Evolutionary conservation across 805 yeast genomes (phyloP).

Genomic region (Suhomyces tanzawaensis): DNA sequence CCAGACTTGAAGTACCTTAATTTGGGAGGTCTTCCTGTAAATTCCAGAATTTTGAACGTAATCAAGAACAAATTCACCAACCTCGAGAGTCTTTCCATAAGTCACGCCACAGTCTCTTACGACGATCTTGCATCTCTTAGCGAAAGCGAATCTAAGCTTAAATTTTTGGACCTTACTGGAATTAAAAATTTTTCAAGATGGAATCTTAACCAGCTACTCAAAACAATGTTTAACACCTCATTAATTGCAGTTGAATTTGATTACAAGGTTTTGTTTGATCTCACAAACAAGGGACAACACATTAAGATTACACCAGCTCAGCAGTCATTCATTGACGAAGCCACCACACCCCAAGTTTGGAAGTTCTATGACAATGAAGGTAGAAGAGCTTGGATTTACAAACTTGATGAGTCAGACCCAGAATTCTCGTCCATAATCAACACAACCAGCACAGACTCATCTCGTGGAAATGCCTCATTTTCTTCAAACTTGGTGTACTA

Average conservation of each 20-base stretch:
- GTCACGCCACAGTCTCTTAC: slow-evolving; percentile 36
- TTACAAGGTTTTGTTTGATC: slow-evolving; percentile 50
- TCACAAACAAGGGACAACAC: slow-evolving; percentile 37
- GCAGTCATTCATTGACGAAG: slow-evolving; percentile 27
- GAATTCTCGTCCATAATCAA: slow-evolving; percentile 29
- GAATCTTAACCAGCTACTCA: slow-evolving; percentile 39
- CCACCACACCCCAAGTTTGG: slow-evolving; percentile 41
- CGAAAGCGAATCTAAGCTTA: slow-evolving; percentile 37
- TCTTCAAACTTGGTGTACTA: slow-evolving; percentile 50
- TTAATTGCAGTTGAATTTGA: slow-evolving; percentile 67
- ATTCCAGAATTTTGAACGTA: slow-evolving; percentile 32
- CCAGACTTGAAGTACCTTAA: slow-evolving; percentile 50
- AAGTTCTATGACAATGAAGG: slow-evolving; percentile 61
- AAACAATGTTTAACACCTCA: slow-evolving; percentile 22
- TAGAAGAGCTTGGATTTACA: slow-evolving; percentile 78
- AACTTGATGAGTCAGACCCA: slow-evolving; percentile 32
- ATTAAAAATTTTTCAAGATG: slow-evolving; percentile 59
- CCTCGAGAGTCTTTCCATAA: slow-evolving; percentile 43
- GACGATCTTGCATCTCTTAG: slow-evolving; percentile 36
- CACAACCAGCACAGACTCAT: slow-evolving; percentile 1
- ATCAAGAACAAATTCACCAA: slow-evolving; percentile 39
- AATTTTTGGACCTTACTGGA: slow-evolving; percentile 65
- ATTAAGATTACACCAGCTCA: slow-evolving; percentile 29
- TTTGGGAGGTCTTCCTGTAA: slow-evolving; percentile 64
- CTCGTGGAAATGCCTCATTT: not conserved